Evolutionary conservation across 495 filamentous ascomycete species (phyloP).

Genomic region (Podospora tetraspora): DNA sequence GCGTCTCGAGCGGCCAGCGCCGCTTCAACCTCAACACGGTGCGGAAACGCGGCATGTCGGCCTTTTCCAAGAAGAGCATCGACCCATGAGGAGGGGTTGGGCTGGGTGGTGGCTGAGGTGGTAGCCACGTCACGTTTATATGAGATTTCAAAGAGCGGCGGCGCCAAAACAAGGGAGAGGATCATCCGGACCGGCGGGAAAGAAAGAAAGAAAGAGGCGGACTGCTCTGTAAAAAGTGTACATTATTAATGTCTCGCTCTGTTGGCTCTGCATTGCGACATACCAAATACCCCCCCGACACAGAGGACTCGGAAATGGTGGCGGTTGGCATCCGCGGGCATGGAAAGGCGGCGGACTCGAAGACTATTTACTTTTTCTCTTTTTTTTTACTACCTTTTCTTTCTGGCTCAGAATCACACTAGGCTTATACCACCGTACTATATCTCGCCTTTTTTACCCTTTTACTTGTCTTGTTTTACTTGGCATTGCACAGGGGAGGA

Average conservation of each 20-base stretch:
- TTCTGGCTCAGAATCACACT: background rate
- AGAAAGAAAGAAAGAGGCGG: background rate
- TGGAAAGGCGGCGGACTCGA: background rate
- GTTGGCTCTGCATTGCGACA: background rate
- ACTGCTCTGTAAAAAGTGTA: background rate
- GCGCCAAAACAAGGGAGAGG: background rate
- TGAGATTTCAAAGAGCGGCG: background rate
- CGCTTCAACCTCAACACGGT: constrained; percentile 32
- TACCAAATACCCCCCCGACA: background rate
- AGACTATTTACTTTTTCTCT: background rate
- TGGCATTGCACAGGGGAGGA: background rate
- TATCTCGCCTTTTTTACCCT: background rate
- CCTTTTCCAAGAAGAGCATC: constrained; percentile 35
- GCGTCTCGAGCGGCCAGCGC: constrained; percentile 16
- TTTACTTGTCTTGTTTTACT: background rate
- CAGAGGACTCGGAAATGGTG: background rate
- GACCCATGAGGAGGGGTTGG: constrained; percentile 17
- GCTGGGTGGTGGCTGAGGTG: background rate
- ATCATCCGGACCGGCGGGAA: background rate
- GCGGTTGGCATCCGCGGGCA: background rate
- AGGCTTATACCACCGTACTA: background rate
- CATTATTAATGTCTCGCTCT: constrained; percentile 2
- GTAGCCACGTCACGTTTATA: background rate
- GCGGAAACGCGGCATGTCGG: constrained; percentile 33
- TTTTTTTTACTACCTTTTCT: background rate